Evolutionary conservation across 2,329 filamentous ascomycete genomes (phyloP), one percentile per base, ranked within the genome.

Genomic region (Ceratocystis colombiana): DNA sequence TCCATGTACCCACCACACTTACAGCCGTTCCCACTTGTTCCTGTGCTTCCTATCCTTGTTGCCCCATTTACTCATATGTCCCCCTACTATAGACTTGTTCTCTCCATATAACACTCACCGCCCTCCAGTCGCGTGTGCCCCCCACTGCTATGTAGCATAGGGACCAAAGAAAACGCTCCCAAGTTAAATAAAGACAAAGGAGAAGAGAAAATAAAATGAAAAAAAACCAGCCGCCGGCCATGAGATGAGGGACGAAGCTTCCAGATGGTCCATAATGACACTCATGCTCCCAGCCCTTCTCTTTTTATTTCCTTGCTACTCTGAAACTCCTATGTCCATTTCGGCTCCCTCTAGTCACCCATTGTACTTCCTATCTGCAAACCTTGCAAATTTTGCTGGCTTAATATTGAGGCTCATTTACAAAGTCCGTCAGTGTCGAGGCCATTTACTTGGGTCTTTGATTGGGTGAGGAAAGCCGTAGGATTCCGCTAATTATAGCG

Each of bases 391-490:
- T 30, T 59, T 20, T 59, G 25, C 15, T 4, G 55, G 55, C 33
- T 59, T 15, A 59, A 12, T 15, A 30, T 59, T 59, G 55, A 59
- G 55, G 25, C 55, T n/a, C 55, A 59, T n/a, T 37, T 37, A 59
- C 55, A n/a, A 59, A 59, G 53, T 30, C 25, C 30, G 15, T 3
- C 12, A n/a, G n/a, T 59, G 28, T 59, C 3, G 37, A 41, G 37
- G 37, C 10, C 37, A 41, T 41, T 10, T 15, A 12, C 10, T 59
- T 20, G 15, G 17, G 17, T 4, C 28, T 10, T 28, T 59, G 55
- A 59, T 59, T 59, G 55, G 55, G 17, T 10, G 28, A 37, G 55
- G 22, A 59, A 59, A 59, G 55, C 55, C 28, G 55, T n/a, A 59
- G 55, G 28, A 59, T 59, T 28, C 25, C 30, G 15, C 55, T 59